Base-by-base conservation (phyloP, 148 eudicot genomes). In the Fagopyrum esculentum region DNA sequence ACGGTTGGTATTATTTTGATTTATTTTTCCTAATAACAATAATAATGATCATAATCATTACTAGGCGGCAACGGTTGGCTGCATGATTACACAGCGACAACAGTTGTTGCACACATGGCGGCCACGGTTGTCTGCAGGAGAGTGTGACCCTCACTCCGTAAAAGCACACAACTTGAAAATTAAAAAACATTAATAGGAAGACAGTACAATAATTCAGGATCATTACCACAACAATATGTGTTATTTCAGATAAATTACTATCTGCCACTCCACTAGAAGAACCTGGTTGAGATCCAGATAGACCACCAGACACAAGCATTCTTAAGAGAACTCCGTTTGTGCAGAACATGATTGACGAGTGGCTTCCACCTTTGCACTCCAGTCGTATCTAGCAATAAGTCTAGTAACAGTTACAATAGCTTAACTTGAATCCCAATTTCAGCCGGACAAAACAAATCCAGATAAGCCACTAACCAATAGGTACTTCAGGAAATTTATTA, bases 171-270 rank as follows among this genome's bases (percentile, higher is more conserved):
- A 30, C n/a, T 63, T 5, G 17, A 61, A 55, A 68, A 69, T 35
- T 60, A 7, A 29, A 69, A 35, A 69, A 9, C 11, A 40, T 17
- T 54, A 74, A 50, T 19, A 74, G n/a, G 69, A 57, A 55, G 45
- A 66, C 9, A 40, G 17, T 5, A 66, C 13, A 30, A 40, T 35
- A 40, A 66, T 17, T 66, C 46, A 73, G 46, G 79, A 57, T 40
- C 75, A 47, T 72, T 92, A 95, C 99, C 99, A 95, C 97, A 80
- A 95, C 84, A 61, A 95, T 89, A 84, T 92, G 98, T 47, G 98
- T 90, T 47, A 95, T 80, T 60, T 82, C 86, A 44, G 89, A 80
- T 35, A 90, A 57, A 52, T 49, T 77, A 71, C 82, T 82, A 43
- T 46, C 80, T 6, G 69, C 77, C 40, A 17, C 45, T 63, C 43